Conservation (phyloP, 495 filamentous ascomycete genomes). For the Penicillium cinerascens region DNA sequence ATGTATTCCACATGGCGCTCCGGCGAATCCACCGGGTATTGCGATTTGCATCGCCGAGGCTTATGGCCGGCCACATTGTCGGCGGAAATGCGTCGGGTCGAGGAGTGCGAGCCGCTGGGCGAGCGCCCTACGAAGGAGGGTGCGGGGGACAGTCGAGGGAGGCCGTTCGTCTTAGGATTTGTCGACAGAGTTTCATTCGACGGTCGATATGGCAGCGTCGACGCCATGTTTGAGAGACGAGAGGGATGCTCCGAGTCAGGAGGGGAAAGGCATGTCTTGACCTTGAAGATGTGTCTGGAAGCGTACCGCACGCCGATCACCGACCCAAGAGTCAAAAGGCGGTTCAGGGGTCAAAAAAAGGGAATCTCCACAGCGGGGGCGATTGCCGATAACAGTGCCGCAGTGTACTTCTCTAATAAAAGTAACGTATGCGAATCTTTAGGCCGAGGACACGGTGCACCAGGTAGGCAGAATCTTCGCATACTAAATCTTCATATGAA, state of each 20-base stretch:
- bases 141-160: slow-evolving; percentile 53
- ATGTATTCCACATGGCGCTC: slow-evolving; percentile 99
- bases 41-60: slow-evolving; percentile 63
- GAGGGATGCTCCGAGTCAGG: slow-evolving; percentile 10
- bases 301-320: neutral
- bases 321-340: slow-evolving; percentile 1
- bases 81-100: slow-evolving; percentile 43
- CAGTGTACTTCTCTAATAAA: neutral
- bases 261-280: slow-evolving; percentile 4
- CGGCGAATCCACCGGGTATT: slow-evolving; percentile 73
- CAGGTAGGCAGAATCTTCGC: no score
- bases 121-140: slow-evolving; percentile 52
- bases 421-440: neutral
- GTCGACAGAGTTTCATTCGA: slow-evolving; percentile 35
- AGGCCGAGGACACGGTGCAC: no score
- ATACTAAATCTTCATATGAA: neutral
- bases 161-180: slow-evolving; percentile 50
- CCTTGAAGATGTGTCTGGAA: neutral
- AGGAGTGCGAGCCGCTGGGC: slow-evolving; percentile 45
- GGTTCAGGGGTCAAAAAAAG: slow-evolving; percentile 23
- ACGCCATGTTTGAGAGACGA: slow-evolving; percentile 35
- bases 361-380: slow-evolving; percentile 36
- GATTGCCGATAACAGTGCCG: slow-evolving; percentile 23
- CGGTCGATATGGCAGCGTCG: slow-evolving; percentile 43
- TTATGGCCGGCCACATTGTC: slow-evolving; percentile 40